Conservation (phyloP, 2,329 filamentous ascomycete genomes). For the Diaporthe amygdali region DNA sequence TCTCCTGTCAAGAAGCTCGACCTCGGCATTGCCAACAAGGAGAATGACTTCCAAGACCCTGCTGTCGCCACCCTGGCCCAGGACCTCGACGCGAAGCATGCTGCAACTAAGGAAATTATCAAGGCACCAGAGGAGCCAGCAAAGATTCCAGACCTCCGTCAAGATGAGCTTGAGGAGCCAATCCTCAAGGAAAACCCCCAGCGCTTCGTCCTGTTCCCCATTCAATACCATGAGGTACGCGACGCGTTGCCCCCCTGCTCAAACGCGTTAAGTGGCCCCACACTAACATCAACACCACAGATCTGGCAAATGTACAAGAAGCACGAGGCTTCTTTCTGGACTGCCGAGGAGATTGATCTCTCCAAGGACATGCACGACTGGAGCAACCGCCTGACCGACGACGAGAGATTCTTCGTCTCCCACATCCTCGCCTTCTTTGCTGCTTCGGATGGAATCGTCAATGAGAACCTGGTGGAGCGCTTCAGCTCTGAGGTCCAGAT, state of each 20-base stretch:
- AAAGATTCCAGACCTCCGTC: slow-evolving; percentile 49
- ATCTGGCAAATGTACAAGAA: slow-evolving; percentile 99
- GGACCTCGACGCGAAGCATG: slow-evolving; percentile 64
- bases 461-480: slow-evolving; percentile 97
- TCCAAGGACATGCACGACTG: slow-evolving; percentile 99
- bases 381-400: slow-evolving; percentile 96
- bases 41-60: slow-evolving; percentile 69
- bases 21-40: slow-evolving; percentile 78
- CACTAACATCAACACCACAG: slow-evolving; percentile 57
- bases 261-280: slow-evolving; percentile 72
- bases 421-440: slow-evolving; percentile 99
- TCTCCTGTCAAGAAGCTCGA: slow-evolving; percentile 90
- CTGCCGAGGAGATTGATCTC: slow-evolving; percentile 97
- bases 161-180: slow-evolving; percentile 82
- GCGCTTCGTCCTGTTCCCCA: slow-evolving; percentile 96
- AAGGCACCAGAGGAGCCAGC: slow-evolving; percentile 49
- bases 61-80: slow-evolving; percentile 57
- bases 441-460: slow-evolving; percentile 98
- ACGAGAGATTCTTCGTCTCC: slow-evolving; percentile 98
- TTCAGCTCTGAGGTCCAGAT: slow-evolving; percentile 98
- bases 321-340: slow-evolving; percentile 99
- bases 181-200: slow-evolving; percentile 94
- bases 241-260: slow-evolving; percentile 43
- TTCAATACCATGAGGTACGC: slow-evolving; percentile 98
- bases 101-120: slow-evolving; percentile 46